phyloP scores from a whole-genome alignment of 805 yeast species.

The Cephaloascus albidus region DNA sequence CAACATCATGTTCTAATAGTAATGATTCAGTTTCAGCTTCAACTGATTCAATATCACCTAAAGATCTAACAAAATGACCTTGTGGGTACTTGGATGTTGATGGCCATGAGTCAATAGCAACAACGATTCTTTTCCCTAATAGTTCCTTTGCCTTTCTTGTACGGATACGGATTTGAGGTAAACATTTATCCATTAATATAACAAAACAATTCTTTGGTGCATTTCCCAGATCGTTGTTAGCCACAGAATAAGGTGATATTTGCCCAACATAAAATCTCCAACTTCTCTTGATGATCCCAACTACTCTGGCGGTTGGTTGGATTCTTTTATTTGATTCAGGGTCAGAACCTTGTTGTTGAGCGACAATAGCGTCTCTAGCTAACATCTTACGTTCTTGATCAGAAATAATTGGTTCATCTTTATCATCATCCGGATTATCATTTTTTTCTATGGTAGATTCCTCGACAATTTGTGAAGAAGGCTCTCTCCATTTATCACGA shows the following conservation, averaged over 20 bases:
- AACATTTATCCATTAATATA: slow-evolving; percentile 76
- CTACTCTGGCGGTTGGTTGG: slow-evolving; percentile 92
- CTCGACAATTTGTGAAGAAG: slow-evolving; percentile 71
- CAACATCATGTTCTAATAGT: slow-evolving; percentile 90
- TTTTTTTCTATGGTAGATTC: slow-evolving; percentile 55
- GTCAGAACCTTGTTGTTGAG: slow-evolving; percentile 33
- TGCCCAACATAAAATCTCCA: slow-evolving; percentile 98
- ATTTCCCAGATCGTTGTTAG: slow-evolving; percentile 39
- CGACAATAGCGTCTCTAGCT: slow-evolving; percentile 67
- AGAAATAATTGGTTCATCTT: slow-evolving; percentile 40
- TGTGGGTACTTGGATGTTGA: slow-evolving; percentile 74
- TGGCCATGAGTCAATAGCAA: slow-evolving; percentile 92
- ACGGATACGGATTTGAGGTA: slow-evolving; percentile 79
- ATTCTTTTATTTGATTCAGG: slow-evolving; percentile 32
- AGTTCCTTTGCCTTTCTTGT: slow-evolving; percentile 82
- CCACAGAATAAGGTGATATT: slow-evolving; percentile 68
- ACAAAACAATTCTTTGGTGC: slow-evolving; percentile 77
- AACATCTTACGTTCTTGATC: slow-evolving; percentile 66
- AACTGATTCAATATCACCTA: slow-evolving; percentile 86
- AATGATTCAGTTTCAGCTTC: slow-evolving; percentile 96
- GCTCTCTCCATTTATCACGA: slow-evolving; percentile 77
- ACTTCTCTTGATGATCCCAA: slow-evolving; percentile 78
- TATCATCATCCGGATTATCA: slow-evolving; percentile 51
- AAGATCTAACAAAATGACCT: slow-evolving; percentile 86
- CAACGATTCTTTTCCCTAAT: slow-evolving; percentile 82